Base-by-base conservation (phyloP, 768 basidiomycete genomes). In the Phlebiopsis gigantea region DNA sequence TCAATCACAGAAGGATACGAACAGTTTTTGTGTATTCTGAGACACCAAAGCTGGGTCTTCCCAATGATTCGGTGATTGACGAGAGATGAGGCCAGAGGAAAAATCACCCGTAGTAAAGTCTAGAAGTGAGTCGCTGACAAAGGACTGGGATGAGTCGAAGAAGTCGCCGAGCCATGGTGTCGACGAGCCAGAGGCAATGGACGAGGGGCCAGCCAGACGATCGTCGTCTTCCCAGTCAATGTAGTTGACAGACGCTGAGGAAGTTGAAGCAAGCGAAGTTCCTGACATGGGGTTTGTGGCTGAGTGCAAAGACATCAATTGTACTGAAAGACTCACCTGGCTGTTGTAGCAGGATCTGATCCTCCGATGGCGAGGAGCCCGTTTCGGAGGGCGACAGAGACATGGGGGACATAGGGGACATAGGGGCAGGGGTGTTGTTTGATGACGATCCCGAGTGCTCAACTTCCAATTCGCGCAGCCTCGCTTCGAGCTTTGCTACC, bases 401-500 rank as follows among this genome's bases (percentile, higher is more conserved):
- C n/a, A n/a, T 39, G 46, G 30, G 50, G 22, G 50, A 51, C 31
- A 22, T 57, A 59, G 8, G 56, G 21, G 63, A 58, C 39, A 69
- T 56, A 17, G 62, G 57, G 51, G 65, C 62, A 52, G 60, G 57
- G 21, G 68, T 66, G 46, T 59, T 60, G 55, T 65, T 67, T 41
- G 24, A 43, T 25, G 67, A 62, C 5, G 66, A 61, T 29, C 61
- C 57, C 9, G 63, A 59, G 28, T 65, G 65, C 53, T 73, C 69
- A 24, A 73, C 68, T 63, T 84, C 82, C 8, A 85, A 73, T 63
- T 84, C 77, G 5, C 76, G 77, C 24, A 84, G 67, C 43, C 79
- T 74, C 21, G 74, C 72, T 65, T 85, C 82, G 12, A 84, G 75
- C 46, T 75, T 68, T 3, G 72, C 69, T 43, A 84, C 72, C 65